Evolutionary conservation across 495 filamentous ascomycete species (phyloP).

Genomic region (Daldinia decipiens): DNA sequence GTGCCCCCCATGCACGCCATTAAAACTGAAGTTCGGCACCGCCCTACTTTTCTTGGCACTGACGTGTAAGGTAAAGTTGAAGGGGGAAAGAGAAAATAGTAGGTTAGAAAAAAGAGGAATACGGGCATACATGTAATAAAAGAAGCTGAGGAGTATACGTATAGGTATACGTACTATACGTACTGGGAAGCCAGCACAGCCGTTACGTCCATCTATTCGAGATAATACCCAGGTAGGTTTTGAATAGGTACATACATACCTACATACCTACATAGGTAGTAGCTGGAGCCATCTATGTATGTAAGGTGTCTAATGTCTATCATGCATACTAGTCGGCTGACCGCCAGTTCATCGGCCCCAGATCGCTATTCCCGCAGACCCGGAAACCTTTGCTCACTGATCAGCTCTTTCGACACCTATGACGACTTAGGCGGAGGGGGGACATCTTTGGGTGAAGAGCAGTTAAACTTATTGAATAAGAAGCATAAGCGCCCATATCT

Average conservation of each 20-base stretch:
- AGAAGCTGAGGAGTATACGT: background rate
- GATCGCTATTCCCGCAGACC: slow-evolving; percentile 47
- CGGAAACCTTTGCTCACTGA: slow-evolving; percentile 31
- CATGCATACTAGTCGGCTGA: slow-evolving; percentile 41
- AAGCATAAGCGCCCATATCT: slow-evolving; percentile 21
- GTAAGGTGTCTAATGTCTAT: slow-evolving; percentile 1
- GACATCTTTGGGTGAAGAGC: background rate
- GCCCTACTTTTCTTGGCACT: slow-evolving; percentile 33
- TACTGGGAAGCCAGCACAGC: background rate
- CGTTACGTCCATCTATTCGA: slow-evolving; percentile 5
- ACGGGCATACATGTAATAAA: slow-evolving; percentile 5
- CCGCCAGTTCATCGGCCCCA: slow-evolving; percentile 50
- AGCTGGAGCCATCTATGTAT: background rate
- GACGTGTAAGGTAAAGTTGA: slow-evolving; percentile 26
- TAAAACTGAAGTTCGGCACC: slow-evolving; percentile 46
- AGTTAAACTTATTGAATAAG: slow-evolving; percentile 1
- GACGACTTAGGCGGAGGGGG: slow-evolving; percentile 9
- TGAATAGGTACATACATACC: background rate
- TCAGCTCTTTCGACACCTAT: slow-evolving; percentile 12
- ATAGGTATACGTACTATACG: slow-evolving; percentile 1
- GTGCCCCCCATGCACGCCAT: slow-evolving; percentile 41
- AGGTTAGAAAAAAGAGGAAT: slow-evolving; percentile 5
- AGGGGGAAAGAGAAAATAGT: slow-evolving; percentile 11
- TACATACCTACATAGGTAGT: background rate
- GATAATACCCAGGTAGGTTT: background rate